A percentile compares a stretch with the other conserved stretches of the same genome.
These are phyloP conservation scores for Citrus australasica DNA, from an alignment of 345 rosid genomes.

Conservation along the genomic window DNA sequence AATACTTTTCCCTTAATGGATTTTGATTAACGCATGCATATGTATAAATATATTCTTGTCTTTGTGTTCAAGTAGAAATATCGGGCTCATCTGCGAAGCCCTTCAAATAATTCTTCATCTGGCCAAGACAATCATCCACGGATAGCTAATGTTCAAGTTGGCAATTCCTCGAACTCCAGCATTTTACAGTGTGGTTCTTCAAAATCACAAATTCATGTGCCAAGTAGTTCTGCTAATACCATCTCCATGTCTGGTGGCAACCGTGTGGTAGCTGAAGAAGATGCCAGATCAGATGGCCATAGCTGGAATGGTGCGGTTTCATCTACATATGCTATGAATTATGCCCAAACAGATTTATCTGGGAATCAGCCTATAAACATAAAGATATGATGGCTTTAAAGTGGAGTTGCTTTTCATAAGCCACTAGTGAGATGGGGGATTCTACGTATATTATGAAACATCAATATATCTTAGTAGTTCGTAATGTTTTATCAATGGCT, in stretches of 20 bases:
- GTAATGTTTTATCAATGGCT: not conserved
- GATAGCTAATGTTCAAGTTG: conserved; percentile 29
- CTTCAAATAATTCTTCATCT: conserved; percentile 26
- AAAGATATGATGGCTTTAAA: not conserved
- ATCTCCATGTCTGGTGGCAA: conserved; percentile 41
- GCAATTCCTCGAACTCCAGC: conserved; percentile 35
- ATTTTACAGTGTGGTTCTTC: conserved; percentile 55
- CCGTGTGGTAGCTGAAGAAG: conserved; percentile 54
- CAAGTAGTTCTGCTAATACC: conserved; percentile 26
- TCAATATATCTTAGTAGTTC: not conserved
- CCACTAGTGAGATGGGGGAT: not conserved
- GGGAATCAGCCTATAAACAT: conserved; percentile 9
- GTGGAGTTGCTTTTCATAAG: not conserved
- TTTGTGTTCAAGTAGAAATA: conserved; percentile 54
- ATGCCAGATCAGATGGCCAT: conserved; percentile 51
- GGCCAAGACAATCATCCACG: conserved; percentile 25
- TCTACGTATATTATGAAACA: conserved; percentile 5
- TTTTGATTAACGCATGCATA: not conserved
- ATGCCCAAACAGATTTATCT: not conserved
- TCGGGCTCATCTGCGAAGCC: conserved; percentile 65
- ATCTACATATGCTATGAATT: not conserved
- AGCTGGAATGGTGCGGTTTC: conserved; percentile 36
- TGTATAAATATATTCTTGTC: no score
- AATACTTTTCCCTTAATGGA: not conserved
- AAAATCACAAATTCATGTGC: conserved; percentile 43